These are phyloP conservation scores for Cordyceps farinosa DNA, from an alignment of 2,329 filamentous ascomycete genomes.

Conservation along the genomic window DNA sequence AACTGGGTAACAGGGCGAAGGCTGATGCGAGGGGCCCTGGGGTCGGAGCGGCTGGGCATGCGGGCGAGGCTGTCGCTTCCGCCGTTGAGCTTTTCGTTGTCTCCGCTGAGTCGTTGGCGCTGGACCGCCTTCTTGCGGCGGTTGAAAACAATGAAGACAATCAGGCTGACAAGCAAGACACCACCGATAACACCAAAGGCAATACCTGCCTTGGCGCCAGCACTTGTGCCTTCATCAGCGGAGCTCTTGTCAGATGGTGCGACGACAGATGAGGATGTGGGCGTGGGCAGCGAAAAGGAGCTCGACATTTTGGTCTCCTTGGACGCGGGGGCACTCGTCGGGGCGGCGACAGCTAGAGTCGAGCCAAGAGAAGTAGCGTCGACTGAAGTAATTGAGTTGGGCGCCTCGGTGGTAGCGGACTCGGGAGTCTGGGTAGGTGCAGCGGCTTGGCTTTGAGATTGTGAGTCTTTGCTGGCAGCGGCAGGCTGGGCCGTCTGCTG, in stretches of 20 bases:
- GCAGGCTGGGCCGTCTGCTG: slow-evolving; percentile 18
- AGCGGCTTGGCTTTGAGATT: neutral
- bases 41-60: slow-evolving; percentile 15
- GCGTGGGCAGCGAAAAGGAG: slow-evolving; percentile 2
- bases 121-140: slow-evolving; percentile 65
- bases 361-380: slow-evolving; percentile 27
- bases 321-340: neutral
- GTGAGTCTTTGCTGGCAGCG: slow-evolving; percentile 5
- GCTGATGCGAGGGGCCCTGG: slow-evolving; percentile 72
- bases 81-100: slow-evolving; percentile 61
- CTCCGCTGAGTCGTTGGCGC: slow-evolving; percentile 40
- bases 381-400: slow-evolving; percentile 22
- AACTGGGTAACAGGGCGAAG: slow-evolving; percentile 83
- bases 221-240: slow-evolving; percentile 24
- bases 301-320: neutral
- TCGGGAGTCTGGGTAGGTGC: slow-evolving; percentile 20
- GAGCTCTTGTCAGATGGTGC: neutral
- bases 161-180: slow-evolving; percentile 61
- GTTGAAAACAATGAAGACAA: slow-evolving; percentile 69
- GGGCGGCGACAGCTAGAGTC: slow-evolving; percentile 21
- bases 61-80: slow-evolving; percentile 21
- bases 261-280: slow-evolving; percentile 4
- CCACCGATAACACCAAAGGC: slow-evolving; percentile 75
- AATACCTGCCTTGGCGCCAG: slow-evolving; percentile 70
- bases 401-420: slow-evolving; percentile 21